Conservation (phyloP, 352 stramenopile genomes). For the Pythium insidiosum region DNA sequence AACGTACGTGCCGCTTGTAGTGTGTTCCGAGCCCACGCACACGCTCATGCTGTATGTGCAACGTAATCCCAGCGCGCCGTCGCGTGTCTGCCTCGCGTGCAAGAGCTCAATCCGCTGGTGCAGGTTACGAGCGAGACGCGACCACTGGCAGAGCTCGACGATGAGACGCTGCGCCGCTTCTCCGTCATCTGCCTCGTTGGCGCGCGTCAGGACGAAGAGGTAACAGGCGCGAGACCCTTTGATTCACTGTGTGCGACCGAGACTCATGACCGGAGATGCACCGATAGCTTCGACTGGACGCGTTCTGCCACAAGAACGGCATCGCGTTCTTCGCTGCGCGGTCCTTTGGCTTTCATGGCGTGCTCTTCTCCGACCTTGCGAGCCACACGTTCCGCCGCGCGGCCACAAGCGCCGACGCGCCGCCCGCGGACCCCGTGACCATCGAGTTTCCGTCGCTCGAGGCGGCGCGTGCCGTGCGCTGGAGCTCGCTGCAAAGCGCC, state of each 20-base stretch:
- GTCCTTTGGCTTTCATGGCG: constrained; percentile 70
- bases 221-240: constrained; percentile 3
- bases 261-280: neutral
- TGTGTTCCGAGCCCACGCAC: too few relatives aligned
- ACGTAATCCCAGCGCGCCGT: too few relatives aligned
- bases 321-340: constrained; percentile 70
- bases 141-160: constrained; percentile 27
- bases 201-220: constrained; percentile 31
- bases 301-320: constrained; percentile 36
- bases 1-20: constrained; percentile 33
- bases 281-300: constrained; percentile 41
- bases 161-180: constrained; percentile 85
- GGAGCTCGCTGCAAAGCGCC: constrained; percentile 55
- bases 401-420: constrained; percentile 9
- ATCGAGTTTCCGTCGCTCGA: constrained; percentile 54
- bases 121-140: constrained; percentile 76
- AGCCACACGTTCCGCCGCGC: constrained; percentile 57
- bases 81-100: constrained; percentile 71
- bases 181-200: constrained; percentile 74
- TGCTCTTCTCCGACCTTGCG: constrained; percentile 77
- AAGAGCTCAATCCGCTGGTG: constrained; percentile 94
- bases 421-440: constrained; percentile 24
- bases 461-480: constrained; percentile 33
- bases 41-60: too few relatives aligned
- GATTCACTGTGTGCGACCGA: neutral